Percentiles rank a stretch among this genome's conserved stretches.
phyloP scores from a whole-genome alignment of 768 basidiomycete species.

The Agrocybe pediades region DNA sequence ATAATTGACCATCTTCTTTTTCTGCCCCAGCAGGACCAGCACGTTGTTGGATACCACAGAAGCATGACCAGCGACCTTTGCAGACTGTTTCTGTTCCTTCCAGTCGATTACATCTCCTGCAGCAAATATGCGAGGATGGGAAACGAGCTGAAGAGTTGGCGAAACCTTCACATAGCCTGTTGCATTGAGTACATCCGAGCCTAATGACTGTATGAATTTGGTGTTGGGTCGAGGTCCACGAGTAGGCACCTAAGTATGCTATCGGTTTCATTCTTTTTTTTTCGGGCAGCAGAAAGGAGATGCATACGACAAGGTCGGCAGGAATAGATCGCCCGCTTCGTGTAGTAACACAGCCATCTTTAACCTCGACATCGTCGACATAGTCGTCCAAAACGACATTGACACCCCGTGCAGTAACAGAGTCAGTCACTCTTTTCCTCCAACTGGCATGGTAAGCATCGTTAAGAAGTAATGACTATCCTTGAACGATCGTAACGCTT shows the following conservation, averaged over 20 bases:
- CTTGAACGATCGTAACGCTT: slow-evolving; percentile 65
- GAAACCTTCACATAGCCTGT: slow-evolving; percentile 49
- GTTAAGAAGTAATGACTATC: slow-evolving; percentile 53
- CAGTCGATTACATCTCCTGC: slow-evolving; percentile 67
- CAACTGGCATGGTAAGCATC: slow-evolving; percentile 53
- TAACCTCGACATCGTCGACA: slow-evolving; percentile 44
- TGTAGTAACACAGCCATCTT: slow-evolving; percentile 43
- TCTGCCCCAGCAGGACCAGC: slow-evolving; percentile 36
- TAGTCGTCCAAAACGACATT: slow-evolving; percentile 51
- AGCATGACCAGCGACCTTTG: slow-evolving; percentile 48
- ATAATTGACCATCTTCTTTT: slow-evolving; percentile 37
- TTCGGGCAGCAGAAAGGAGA: neutral
- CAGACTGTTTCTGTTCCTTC: slow-evolving; percentile 60
- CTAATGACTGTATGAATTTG: slow-evolving; percentile 48
- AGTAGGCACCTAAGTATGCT: slow-evolving; percentile 35
- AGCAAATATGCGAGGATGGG: slow-evolving; percentile 60
- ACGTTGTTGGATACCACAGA: slow-evolving; percentile 54
- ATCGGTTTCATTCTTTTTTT: too few relatives aligned
- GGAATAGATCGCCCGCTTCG: slow-evolving; percentile 42
- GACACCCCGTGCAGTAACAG: slow-evolving; percentile 41
- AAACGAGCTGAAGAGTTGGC: slow-evolving; percentile 57
- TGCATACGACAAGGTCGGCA: slow-evolving; percentile 56
- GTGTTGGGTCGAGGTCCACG: slow-evolving; percentile 54
- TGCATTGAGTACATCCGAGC: slow-evolving; percentile 35
- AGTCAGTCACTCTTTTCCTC: slow-evolving; percentile 46